Conservation (phyloP, 805 yeast species). For the Kodamaea fukazawae region DNA sequence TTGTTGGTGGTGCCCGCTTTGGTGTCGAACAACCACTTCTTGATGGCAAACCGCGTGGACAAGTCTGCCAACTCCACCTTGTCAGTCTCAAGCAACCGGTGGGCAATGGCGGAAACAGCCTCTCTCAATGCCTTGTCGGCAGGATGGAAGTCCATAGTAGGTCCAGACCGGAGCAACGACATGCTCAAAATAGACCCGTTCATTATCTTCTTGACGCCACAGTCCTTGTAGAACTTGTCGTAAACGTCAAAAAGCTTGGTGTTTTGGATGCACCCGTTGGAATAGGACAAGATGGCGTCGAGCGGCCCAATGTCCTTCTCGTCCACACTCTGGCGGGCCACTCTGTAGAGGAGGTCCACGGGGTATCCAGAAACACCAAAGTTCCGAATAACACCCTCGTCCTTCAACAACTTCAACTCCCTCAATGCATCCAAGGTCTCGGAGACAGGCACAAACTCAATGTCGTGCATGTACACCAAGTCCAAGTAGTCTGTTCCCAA, state of each 20-base stretch:
- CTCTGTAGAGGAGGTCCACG: conserved; percentile 57
- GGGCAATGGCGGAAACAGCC: conserved; percentile 48
- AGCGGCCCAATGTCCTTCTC: conserved; percentile 53
- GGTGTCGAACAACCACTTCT: conserved; percentile 49
- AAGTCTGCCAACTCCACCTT: conserved; percentile 71
- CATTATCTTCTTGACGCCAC: conserved; percentile 56
- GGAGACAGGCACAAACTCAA: conserved; percentile 67
- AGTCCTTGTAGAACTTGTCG: conserved; percentile 48
- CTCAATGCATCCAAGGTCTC: conserved; percentile 61
- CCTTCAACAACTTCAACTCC: conserved; percentile 57
- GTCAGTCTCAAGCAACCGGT: conserved; percentile 34
- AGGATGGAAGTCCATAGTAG: conserved; percentile 79
- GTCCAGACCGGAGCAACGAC: conserved; percentile 72
- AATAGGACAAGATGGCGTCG: conserved; percentile 76
- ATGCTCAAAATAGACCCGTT: conserved; percentile 86
- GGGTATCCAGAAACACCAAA: conserved; percentile 91
- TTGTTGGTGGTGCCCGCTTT: too few relatives aligned
- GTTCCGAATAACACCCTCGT: conserved; percentile 57
- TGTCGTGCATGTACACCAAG: conserved; percentile 82
- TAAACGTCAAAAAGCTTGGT: conserved; percentile 46
- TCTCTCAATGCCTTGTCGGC: conserved; percentile 57
- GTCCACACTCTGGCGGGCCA: conserved; percentile 42
- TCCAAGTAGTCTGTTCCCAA: conserved; percentile 70
- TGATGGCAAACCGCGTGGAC: conserved; percentile 73
- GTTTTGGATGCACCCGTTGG: conserved; percentile 82